phyloP scores from a whole-genome alignment of 352 stramenopile genomes.

The Phytophthora aleatoria region DNA sequence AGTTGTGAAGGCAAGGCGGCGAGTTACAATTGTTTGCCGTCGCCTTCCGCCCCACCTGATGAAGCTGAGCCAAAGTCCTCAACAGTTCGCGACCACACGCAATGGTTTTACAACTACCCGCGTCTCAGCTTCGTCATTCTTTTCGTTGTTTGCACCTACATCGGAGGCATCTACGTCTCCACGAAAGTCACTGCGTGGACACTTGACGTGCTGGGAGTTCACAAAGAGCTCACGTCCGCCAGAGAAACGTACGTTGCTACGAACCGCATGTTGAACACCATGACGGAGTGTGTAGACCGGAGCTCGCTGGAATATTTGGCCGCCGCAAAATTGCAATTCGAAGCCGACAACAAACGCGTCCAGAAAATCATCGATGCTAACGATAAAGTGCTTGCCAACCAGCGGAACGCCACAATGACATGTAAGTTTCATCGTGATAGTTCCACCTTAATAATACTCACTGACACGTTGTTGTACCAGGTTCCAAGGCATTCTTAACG shows the following conservation, averaged over 20 bases:
- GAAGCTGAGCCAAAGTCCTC: conserved; percentile 3
- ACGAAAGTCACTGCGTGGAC: conserved; percentile 39
- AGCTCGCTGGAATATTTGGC: conserved; percentile 35
- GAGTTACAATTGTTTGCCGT: conserved; percentile 22
- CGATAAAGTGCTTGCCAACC: conserved; percentile 18
- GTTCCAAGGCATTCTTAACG: conserved; percentile 29
- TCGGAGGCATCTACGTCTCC: conserved; percentile 50
- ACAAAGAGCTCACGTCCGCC: conserved; percentile 30
- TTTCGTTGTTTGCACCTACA: conserved; percentile 44
- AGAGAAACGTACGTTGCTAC: conserved; percentile 42
- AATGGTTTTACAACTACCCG: conserved; percentile 49
- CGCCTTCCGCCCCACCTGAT: conserved; percentile 17
- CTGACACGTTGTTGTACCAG: conserved; percentile 17
- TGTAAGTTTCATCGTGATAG: conserved; percentile 24
- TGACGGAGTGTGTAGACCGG: conserved; percentile 43
- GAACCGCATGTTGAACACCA: conserved; percentile 32
- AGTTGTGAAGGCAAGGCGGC: conserved; percentile 13
- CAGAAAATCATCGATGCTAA: conserved; percentile 40
- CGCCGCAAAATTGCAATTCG: conserved; percentile 30
- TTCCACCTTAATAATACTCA: background rate
- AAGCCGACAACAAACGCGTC: conserved; percentile 28
- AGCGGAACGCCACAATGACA: conserved; percentile 25
- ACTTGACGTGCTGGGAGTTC: conserved; percentile 35
- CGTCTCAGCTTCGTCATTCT: conserved; percentile 61
- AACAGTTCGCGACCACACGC: background rate